Evolutionary conservation across 768 basidiomycete species (phyloP).

Genomic region (Lentinula boryana): DNA sequence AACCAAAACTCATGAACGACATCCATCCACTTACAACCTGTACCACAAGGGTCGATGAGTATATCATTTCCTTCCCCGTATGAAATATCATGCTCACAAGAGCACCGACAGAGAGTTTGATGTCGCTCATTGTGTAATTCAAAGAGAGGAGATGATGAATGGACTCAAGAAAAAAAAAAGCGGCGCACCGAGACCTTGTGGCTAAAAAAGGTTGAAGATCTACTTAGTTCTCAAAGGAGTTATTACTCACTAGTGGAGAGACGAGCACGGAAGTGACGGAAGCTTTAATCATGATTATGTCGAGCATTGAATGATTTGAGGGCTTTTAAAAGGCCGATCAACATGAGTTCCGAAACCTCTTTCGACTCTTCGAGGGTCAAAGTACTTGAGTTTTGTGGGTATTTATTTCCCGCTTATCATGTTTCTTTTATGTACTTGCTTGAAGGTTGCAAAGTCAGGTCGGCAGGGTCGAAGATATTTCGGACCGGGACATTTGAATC

Average conservation of each 20-base stretch:
- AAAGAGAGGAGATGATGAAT: background rate
- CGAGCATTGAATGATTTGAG: background rate
- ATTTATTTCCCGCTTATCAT: too few relatives aligned
- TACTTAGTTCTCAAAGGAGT: background rate
- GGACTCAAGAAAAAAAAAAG: background rate
- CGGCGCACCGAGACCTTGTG: background rate
- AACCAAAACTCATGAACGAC: slow-evolving; percentile 1
- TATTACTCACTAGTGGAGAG: background rate
- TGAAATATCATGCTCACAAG: background rate
- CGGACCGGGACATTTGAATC: background rate
- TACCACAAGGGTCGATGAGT: background rate
- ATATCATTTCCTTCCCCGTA: background rate
- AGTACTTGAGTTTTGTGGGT: too few relatives aligned
- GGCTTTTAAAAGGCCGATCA: background rate
- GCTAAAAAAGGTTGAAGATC: background rate
- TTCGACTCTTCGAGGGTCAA: background rate
- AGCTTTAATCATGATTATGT: background rate
- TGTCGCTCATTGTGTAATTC: background rate
- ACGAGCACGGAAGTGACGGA: background rate
- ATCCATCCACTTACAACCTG: slow-evolving; percentile 1
- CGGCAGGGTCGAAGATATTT: background rate
- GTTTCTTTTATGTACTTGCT: too few relatives aligned
- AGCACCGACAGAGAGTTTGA: background rate
- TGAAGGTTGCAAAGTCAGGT: too few relatives aligned
- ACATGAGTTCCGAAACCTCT: background rate